Conservation (phyloP, 345 rosid species). For the Syzygium grande region DNA sequence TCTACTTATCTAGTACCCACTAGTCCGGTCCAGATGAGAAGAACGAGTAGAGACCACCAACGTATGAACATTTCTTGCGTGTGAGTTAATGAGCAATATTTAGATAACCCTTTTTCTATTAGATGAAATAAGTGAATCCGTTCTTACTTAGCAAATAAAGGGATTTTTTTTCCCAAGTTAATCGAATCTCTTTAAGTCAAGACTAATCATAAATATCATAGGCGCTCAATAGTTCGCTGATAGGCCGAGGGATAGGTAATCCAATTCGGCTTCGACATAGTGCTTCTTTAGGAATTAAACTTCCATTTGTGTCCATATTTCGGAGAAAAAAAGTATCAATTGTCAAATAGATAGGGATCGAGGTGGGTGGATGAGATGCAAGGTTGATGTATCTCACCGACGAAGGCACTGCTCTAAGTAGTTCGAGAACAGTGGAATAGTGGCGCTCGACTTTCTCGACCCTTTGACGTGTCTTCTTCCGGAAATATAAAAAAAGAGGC, state of each 20-base stretch:
- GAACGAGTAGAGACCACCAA: neutral
- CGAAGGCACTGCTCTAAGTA: neutral
- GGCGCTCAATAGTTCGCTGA: neutral
- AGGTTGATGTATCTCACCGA: fast-evolving
- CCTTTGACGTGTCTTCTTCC: neutral
- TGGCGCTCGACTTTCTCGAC: neutral
- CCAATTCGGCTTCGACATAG: neutral
- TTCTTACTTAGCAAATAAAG: neutral
- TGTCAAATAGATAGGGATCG: neutral
- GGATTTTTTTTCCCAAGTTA: neutral
- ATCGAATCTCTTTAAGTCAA: neutral
- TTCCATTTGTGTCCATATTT: neutral
- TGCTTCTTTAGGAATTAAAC: neutral
- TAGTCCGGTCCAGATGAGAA: neutral
- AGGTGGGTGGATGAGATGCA: neutral
- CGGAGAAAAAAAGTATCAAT: neutral
- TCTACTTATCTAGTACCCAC: neutral
- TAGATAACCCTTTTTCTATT: neutral
- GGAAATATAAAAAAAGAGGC: neutral
- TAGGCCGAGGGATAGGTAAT: neutral
- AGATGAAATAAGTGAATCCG: neutral
- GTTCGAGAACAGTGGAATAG: too few species aligned
- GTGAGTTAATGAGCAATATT: neutral
- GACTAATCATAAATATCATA: neutral
- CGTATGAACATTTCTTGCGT: neutral